Evolutionary conservation across 2,329 filamentous ascomycete species (phyloP).

Genomic region (Knufia fluminis): DNA sequence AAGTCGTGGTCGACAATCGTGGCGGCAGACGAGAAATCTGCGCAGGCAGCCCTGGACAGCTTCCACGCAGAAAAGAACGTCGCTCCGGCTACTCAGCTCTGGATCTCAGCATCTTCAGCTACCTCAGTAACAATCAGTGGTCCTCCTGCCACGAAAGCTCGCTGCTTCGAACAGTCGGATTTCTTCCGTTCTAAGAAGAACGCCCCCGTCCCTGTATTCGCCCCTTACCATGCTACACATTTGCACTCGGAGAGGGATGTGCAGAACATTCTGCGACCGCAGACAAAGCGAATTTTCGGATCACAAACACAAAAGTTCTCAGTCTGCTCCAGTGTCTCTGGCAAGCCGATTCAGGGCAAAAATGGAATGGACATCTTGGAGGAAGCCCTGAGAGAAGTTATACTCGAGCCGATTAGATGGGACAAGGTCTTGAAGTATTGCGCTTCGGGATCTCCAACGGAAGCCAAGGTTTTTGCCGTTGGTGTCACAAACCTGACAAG

Average conservation of each 20-base stretch:
- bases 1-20: constrained; percentile 35
- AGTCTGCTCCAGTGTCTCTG: constrained; percentile 32
- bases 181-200: constrained; percentile 43
- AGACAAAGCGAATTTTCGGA: constrained; percentile 25
- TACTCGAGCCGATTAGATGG: constrained; percentile 33
- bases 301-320: constrained; percentile 27
- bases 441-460: constrained; percentile 17
- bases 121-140: constrained; percentile 53
- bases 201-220: constrained; percentile 46
- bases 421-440: constrained; percentile 30
- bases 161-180: constrained; percentile 40
- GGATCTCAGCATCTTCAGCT: constrained; percentile 50
- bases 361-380: constrained; percentile 28
- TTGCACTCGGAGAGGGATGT: constrained; percentile 44
- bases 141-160: constrained; percentile 45
- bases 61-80: constrained; percentile 35
- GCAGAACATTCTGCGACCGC: constrained; percentile 39
- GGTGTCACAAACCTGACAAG: constrained; percentile 47
- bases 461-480: constrained; percentile 38
- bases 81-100: constrained; percentile 43
- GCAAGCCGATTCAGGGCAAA: constrained; percentile 25
- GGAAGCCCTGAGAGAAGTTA: constrained; percentile 30
- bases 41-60: constrained; percentile 20
- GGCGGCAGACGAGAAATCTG: constrained; percentile 27
- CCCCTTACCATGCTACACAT: constrained; percentile 51